Evolutionary conservation across 169 alveolate genomes (phyloP).

Genomic region (Plasmodium vinckei): DNA sequence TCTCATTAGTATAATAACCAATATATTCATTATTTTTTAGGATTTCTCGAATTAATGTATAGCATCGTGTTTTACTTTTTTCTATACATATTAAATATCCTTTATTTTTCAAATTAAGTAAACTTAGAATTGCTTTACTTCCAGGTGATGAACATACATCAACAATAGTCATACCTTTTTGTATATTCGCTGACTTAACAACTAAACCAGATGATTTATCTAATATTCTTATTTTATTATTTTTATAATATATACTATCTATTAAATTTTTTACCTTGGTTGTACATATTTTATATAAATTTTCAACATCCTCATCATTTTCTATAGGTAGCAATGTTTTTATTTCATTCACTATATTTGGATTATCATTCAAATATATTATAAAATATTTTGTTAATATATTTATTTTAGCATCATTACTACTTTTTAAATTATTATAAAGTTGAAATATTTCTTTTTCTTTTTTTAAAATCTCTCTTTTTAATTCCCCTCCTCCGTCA

Average conservation of each 20-base stretch:
- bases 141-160: conserved; percentile 76
- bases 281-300: conserved; percentile 28
- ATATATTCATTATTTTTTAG: conserved; percentile 44
- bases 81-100: conserved; percentile 75
- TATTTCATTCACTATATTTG: background rate
- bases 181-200: conserved; percentile 57
- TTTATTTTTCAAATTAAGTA: conserved; percentile 17
- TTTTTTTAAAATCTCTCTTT: conserved; percentile 40
- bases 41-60: conserved; percentile 52
- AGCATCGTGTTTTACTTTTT: conserved; percentile 52
- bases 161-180: conserved; percentile 58
- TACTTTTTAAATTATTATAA: conserved; percentile 6
- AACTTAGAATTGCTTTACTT: conserved; percentile 59
- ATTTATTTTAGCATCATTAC: background rate
- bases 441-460: conserved; percentile 25
- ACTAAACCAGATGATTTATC: conserved; percentile 72
- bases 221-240: conserved; percentile 52
- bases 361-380: conserved; percentile 22
- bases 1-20: conserved; percentile 43
- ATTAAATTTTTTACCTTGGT: conserved; percentile 17
- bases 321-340: conserved; percentile 17
- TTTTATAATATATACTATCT: conserved; percentile 17
- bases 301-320: conserved; percentile 59
- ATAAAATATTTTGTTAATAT: conserved; percentile 49
- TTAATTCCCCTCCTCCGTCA: conserved; percentile 75